phyloP scores from a whole-genome alignment of 768 basidiomycete species.

The Calocybe indica region DNA sequence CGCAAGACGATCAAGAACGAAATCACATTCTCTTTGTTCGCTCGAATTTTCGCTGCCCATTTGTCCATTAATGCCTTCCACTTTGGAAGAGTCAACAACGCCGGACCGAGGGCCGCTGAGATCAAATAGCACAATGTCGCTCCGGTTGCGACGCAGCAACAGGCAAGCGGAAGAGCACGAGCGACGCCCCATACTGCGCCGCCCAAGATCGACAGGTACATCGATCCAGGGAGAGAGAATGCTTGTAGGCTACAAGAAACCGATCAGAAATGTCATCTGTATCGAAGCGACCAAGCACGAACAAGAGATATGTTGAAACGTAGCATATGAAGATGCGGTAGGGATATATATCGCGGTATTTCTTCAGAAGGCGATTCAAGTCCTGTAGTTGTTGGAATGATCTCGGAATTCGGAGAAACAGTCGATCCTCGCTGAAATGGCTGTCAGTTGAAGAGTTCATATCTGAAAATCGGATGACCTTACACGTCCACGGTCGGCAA shows the following conservation, averaged over 20 bases:
- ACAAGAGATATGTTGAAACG: conserved; percentile 90
- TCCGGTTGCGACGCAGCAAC: conserved; percentile 86
- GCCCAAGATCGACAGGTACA: conserved; percentile 96
- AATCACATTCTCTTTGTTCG: conserved; percentile 79
- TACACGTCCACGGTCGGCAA: conserved; percentile 76
- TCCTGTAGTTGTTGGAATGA: conserved; percentile 84
- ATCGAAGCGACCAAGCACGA: conserved; percentile 24
- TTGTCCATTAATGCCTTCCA: conserved; percentile 80
- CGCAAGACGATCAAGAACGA: conserved; percentile 93
- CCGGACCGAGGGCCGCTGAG: conserved; percentile 88
- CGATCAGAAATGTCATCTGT: conserved; percentile 3
- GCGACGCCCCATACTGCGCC: conserved; percentile 94
- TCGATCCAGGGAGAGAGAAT: conserved; percentile 93
- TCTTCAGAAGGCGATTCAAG: conserved; percentile 81
- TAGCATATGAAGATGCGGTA: conserved; percentile 83
- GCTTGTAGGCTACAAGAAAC: conserved; percentile 70
- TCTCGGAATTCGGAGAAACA: conserved; percentile 75
- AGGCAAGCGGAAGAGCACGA: conserved; percentile 82
- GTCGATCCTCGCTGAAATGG: conserved; percentile 60
- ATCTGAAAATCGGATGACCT: conserved; percentile 22
- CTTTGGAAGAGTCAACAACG: conserved; percentile 78
- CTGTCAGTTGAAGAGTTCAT: conserved; percentile 7
- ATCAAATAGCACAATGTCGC: conserved; percentile 91
- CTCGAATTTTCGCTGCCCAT: conserved; percentile 74
- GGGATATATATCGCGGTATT: conserved; percentile 87